phyloP scores from a whole-genome alignment of 176 grass and related monocot genomes.

The Dendrocalamus sinicus region DNA sequence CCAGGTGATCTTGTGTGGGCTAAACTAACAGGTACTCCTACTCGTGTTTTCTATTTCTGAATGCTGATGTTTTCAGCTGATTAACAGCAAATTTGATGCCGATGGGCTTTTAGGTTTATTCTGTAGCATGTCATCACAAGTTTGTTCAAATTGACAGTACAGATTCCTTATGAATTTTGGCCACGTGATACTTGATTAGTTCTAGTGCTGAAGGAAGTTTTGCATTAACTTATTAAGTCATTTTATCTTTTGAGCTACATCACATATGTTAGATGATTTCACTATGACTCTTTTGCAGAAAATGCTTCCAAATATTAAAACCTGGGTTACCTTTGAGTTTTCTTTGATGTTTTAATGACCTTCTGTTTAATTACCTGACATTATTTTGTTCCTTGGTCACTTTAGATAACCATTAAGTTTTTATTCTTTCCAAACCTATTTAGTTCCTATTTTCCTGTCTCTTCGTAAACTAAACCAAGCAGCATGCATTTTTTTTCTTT shows the following conservation, averaged over 20 bases:
- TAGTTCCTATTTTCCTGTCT: not conserved
- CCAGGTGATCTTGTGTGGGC: constrained; percentile 97
- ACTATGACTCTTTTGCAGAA: constrained; percentile 8
- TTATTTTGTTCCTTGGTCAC: constrained; percentile 9
- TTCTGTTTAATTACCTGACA: constrained; percentile 7
- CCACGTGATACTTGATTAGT: not conserved
- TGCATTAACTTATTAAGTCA: not conserved
- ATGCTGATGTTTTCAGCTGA: constrained; percentile 22
- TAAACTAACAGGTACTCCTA: constrained; percentile 87
- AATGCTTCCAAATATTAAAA: constrained; percentile 20
- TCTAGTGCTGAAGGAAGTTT: not conserved
- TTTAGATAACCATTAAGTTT: constrained; percentile 8
- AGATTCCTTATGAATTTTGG: not conserved
- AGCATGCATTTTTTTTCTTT: constrained; percentile 1
- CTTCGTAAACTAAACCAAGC: constrained; percentile 30
- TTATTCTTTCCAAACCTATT: constrained; percentile 23
- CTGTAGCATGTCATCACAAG: constrained; percentile 8
- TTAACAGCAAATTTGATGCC: constrained; percentile 29
- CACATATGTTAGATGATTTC: constrained; percentile 8
- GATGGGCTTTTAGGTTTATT: not conserved
- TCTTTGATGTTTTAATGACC: constrained; percentile 17
- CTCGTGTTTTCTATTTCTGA: constrained; percentile 20
- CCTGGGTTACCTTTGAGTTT: not conserved
- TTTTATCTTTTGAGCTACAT: constrained; percentile 12
- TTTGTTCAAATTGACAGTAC: constrained; percentile 1